phyloP scores from a whole-genome alignment of 371 early-diverging fungal genomes.

The Chytridium lagenaria region DNA sequence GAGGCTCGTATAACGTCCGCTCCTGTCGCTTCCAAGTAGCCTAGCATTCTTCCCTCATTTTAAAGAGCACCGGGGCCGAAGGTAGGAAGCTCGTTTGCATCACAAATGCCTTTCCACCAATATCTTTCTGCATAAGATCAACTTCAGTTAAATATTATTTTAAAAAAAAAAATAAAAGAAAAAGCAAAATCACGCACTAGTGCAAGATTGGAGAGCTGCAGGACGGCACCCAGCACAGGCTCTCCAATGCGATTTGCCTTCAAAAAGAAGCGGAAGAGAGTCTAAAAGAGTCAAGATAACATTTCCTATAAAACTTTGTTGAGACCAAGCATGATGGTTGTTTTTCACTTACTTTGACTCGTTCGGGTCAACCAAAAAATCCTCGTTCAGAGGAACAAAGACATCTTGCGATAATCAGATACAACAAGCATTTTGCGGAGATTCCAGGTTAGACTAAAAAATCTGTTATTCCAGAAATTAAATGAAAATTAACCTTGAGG shows the following conservation, averaged over 20 bases:
- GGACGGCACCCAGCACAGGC: conserved; percentile 84
- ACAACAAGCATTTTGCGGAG: conserved; percentile 96
- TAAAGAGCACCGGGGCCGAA: conserved; percentile 86
- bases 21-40: conserved; percentile 89
- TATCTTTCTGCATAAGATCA: background rate
- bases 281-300: conserved; percentile 84
- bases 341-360: conserved; percentile 66
- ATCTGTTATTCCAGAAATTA: background rate
- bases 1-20: conserved; percentile 80
- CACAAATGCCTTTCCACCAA: conserved; percentile 84
- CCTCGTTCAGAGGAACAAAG: conserved; percentile 90
- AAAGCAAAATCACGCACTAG: conserved; percentile 57
- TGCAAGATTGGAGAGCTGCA: conserved; percentile 75
- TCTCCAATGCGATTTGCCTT: conserved; percentile 72
- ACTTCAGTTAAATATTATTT: too few species aligned
- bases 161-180: too few species aligned
- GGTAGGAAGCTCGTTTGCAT: conserved; percentile 85
- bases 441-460: conserved; percentile 70
- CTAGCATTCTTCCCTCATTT: conserved; percentile 86
- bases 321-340: too few species aligned
- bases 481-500: conserved; percentile 61
- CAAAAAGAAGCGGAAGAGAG: conserved; percentile 79
- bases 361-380: conserved; percentile 83
- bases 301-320: conserved; percentile 51
- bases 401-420: conserved; percentile 87